These are phyloP conservation scores for Penicillium cinerascens DNA, from an alignment of 495 filamentous ascomycete genomes.

Conservation along the genomic window DNA sequence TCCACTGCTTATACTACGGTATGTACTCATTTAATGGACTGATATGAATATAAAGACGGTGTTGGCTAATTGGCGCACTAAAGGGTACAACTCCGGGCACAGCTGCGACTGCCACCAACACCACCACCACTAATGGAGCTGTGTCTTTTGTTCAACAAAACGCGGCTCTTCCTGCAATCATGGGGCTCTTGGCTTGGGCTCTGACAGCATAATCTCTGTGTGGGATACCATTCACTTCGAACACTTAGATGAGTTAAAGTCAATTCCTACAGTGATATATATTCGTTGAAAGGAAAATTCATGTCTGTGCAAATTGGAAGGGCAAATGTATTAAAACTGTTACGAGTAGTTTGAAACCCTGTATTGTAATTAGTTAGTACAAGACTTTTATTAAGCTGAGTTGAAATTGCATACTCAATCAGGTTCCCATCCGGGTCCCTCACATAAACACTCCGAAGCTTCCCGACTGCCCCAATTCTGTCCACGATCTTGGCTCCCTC, in stretches of 20 bases:
- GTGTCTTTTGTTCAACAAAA: conserved; percentile 1
- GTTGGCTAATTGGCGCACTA: not conserved
- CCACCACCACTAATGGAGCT: conserved; percentile 1
- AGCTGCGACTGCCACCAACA: not conserved
- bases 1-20: not conserved
- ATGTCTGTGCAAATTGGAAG: no score
- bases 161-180: not conserved
- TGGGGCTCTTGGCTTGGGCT: not conserved
- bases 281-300: no score
- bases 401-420: conserved; percentile 40
- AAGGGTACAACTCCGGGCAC: not conserved
- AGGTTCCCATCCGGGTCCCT: conserved; percentile 57
- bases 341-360: conserved; percentile 24
- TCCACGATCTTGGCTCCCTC: conserved; percentile 47
- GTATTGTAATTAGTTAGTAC: not conserved
- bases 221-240: no score
- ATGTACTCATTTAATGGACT: not conserved
- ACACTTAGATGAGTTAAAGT: no score
- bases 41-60: not conserved
- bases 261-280: no score
- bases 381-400: not conserved
- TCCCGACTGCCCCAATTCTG: conserved; percentile 47
- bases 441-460: conserved; percentile 52
- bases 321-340: not conserved
- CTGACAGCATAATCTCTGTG: not conserved